Evolutionary conservation across 2,329 filamentous ascomycete species (phyloP), one percentile per base, ranked within the genome.

Genomic region (Cladophialophora psammophila): DNA sequence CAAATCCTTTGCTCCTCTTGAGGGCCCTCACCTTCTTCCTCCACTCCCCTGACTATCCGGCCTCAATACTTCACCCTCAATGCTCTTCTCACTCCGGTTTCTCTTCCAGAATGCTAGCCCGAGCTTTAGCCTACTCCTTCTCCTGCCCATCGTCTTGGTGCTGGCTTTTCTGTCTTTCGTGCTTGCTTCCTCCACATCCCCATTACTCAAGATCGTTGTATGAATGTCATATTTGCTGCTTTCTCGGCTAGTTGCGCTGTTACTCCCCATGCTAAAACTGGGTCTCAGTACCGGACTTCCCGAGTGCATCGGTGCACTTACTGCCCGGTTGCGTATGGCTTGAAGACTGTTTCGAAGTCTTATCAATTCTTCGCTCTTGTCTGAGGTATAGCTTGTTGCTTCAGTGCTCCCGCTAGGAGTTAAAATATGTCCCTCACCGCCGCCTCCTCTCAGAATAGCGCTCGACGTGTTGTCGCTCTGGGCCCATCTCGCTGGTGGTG

Each of bases 191-290:
- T 66, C 64, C 31, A 63, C 50, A 60, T 71, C 66, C 52, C 72
- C 72, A 55, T 73, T 72, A 35, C 66, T 68, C 53, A 72, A 50
- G 13, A 72, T 65, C 32, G 67, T 70, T n/a, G 69, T 65, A 26
- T 71, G 66, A 35, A 71, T 64, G 48, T 73, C 72, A 34, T 68
- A 60, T 50, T 73, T 73, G 66, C 68, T 72, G 54, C 69, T 69
- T 52, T 70, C 71, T 38, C 60, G 64, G 57, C 71, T 72, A 12
- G 68, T 70, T 18, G 67, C 67, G 52, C 70, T 70, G 34, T 71
- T 62, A 64, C 72, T 73, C 18, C 68, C 70, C 61, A 72, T 45
- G 59, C 72, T 72, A 62, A 67, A 73, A 50, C 67, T 66, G 15
- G 66, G 67, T 34, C 52, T 60, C 42, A 70, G 48, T 31, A 54